Percentiles rank a stretch among this genome's conserved stretches.
Conservation (phyloP, 2,329 filamentous ascomycete genomes). For the Aplosporella prunicola region DNA sequence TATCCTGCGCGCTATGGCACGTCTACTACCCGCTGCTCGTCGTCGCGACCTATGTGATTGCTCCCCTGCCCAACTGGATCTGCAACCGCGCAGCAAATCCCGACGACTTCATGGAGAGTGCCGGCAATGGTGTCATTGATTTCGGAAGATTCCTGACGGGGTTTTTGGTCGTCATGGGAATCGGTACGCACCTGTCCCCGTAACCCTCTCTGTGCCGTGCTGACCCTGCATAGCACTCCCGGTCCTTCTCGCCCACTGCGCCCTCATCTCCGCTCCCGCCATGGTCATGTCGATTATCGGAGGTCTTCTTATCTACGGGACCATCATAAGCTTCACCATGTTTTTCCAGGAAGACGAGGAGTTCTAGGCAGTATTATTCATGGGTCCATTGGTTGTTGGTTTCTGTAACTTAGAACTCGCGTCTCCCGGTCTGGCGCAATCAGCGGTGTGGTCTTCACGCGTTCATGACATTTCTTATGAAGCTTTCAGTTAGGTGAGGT, state of each 20-base stretch:
- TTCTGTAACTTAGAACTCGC: conserved; percentile 10
- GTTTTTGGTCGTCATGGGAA: conserved; percentile 93
- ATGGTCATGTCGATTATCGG: conserved; percentile 94
- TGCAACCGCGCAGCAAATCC: conserved; percentile 79
- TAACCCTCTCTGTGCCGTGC: neutral
- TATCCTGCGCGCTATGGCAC: conserved; percentile 89
- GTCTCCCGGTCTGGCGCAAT: too few relatives aligned
- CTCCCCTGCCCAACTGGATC: conserved; percentile 94
- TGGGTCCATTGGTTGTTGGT: too few relatives aligned
- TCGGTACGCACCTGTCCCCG: conserved; percentile 58
- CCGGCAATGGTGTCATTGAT: conserved; percentile 77
- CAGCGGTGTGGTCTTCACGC: too few relatives aligned
- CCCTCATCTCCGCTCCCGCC: conserved; percentile 70
- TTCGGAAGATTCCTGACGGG: conserved; percentile 90
- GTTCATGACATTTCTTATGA: too few relatives aligned
- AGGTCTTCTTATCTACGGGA: conserved; percentile 90
- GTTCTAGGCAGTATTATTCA: conserved; percentile 58
- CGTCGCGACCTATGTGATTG: conserved; percentile 88
- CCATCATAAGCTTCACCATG: conserved; percentile 95
- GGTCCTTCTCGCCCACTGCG: conserved; percentile 75
- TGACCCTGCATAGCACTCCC: conserved; percentile 60
- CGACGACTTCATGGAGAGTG: conserved; percentile 89
- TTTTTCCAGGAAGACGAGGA: conserved; percentile 98
- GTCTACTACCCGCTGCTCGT: conserved; percentile 93
- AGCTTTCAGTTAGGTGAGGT: too few relatives aligned